phyloP scores from a whole-genome alignment of 2,329 filamentous ascomycete species.

The Penicillium freii region DNA sequence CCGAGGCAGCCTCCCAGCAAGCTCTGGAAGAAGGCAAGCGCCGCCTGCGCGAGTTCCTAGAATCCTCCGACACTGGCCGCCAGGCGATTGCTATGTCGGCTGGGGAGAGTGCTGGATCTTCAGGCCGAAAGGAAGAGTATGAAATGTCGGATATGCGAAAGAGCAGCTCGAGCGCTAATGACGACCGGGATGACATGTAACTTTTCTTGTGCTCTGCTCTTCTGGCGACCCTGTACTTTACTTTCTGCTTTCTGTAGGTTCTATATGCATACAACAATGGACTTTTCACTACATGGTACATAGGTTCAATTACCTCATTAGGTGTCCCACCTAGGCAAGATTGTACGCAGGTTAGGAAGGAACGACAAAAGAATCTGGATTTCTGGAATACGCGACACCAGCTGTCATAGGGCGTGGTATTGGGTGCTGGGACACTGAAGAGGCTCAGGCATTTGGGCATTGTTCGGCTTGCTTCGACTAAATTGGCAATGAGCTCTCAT shows the following conservation, averaged over 20 bases:
- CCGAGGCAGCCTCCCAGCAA: constrained; percentile 81
- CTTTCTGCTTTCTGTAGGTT: constrained; percentile 9
- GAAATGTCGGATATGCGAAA: constrained; percentile 53
- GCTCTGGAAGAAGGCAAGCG: constrained; percentile 90
- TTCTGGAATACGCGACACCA: too few species aligned
- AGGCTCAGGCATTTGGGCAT: not conserved
- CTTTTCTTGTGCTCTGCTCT: constrained; percentile 10
- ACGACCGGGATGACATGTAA: constrained; percentile 40
- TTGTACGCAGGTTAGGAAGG: too few species aligned
- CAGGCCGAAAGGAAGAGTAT: constrained; percentile 50
- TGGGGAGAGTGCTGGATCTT: constrained; percentile 33
- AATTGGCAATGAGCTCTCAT: not conserved
- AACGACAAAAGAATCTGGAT: too few species aligned
- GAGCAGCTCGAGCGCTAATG: constrained; percentile 22
- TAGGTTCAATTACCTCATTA: too few species aligned
- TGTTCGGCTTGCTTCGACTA: not conserved
- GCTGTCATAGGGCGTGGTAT: too few species aligned
- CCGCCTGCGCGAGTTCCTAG: constrained; percentile 83
- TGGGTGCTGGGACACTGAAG: not conserved
- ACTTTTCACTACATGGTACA: not conserved
- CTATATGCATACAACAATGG: constrained; percentile 9
- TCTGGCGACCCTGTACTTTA: constrained; percentile 15
- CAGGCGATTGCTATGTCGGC: constrained; percentile 76
- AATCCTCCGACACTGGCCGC: constrained; percentile 78
- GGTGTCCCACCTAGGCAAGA: too few species aligned